Conservation (phyloP, 805 yeast species). For the Lachancea lanzarotensis region DNA sequence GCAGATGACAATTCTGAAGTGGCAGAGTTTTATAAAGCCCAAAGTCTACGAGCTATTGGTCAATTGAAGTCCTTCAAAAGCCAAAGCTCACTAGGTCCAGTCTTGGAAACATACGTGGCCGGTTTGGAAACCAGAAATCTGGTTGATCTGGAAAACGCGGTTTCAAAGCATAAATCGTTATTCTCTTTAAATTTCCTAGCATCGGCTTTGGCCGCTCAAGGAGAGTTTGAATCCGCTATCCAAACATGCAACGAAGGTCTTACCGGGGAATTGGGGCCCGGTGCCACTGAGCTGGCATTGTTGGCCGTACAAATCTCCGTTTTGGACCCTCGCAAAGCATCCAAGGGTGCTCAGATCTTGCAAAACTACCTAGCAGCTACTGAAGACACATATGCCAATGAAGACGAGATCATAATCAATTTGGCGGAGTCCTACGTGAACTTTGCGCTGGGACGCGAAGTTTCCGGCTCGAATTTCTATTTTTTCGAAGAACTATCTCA, state of each 20-base stretch:
- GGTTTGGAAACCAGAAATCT: constrained; percentile 17
- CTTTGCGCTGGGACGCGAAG: constrained; percentile 37
- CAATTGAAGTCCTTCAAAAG: constrained; percentile 18
- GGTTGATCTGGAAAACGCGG: constrained; percentile 13
- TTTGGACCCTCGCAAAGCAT: constrained; percentile 28
- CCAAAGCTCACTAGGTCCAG: constrained; percentile 22
- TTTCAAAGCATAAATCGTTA: constrained; percentile 14
- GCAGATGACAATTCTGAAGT: constrained; percentile 30
- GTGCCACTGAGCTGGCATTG: constrained; percentile 35
- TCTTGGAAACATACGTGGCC: constrained; percentile 24
- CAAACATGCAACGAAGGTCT: constrained; percentile 37
- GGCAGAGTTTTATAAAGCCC: constrained; percentile 31
- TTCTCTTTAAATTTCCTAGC: constrained; percentile 25
- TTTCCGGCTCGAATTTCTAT: constrained; percentile 41
- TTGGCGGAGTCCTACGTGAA: constrained; percentile 71
- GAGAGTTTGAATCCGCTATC: constrained; percentile 31
- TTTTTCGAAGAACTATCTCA: constrained; percentile 75
- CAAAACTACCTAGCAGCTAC: constrained; percentile 40
- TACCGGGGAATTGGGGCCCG: constrained; percentile 37
- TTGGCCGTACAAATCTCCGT: constrained; percentile 39
- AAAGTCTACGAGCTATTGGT: constrained; percentile 30
- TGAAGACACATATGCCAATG: constrained; percentile 37
- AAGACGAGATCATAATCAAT: constrained; percentile 72
- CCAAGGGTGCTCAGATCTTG: constrained; percentile 40
- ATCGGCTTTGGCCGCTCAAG: constrained; percentile 23